Evolutionary conservation across 2,329 filamentous ascomycete species (phyloP).

Genomic region (Apiospora saccharicola): DNA sequence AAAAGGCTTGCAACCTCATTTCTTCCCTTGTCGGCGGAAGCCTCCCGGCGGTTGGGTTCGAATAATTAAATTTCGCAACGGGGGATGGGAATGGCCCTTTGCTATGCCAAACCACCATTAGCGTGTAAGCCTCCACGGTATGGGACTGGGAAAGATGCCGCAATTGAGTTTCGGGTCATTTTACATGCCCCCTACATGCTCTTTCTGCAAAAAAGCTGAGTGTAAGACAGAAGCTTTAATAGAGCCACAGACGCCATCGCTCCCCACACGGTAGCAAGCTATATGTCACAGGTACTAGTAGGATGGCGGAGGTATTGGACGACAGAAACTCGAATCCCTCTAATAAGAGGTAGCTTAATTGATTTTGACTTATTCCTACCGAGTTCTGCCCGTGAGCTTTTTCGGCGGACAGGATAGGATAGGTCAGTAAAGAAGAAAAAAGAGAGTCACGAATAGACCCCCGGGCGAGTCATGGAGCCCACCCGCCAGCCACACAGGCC

Average conservation of each 20-base stretch:
- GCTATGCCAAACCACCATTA: not conserved
- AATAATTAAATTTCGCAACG: not conserved
- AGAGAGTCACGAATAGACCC: conserved; percentile 15
- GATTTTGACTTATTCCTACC: conserved; percentile 1
- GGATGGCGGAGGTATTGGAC: not conserved
- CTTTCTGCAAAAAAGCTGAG: not conserved
- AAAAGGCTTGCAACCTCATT: conserved; percentile 21
- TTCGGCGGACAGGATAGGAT: not conserved
- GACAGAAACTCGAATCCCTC: not conserved
- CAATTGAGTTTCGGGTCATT: conserved; percentile 8
- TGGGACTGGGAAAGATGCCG: not conserved
- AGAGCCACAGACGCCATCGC: not conserved
- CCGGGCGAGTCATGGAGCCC: conserved; percentile 1
- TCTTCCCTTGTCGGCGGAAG: conserved; percentile 15
- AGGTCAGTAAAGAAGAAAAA: not conserved
- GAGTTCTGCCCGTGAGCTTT: not conserved
- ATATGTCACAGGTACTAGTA: not conserved
- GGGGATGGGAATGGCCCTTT: not conserved
- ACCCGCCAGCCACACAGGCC: conserved; percentile 19
- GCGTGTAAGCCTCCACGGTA: not conserved
- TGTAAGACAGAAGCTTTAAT: not conserved
- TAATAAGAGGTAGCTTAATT: not conserved
- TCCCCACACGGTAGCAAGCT: not conserved
- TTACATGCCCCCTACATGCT: not conserved
- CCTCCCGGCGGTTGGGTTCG: conserved; percentile 2